phyloP scores from a whole-genome alignment of 129 eudicot species.

The Sambucus nigra region DNA sequence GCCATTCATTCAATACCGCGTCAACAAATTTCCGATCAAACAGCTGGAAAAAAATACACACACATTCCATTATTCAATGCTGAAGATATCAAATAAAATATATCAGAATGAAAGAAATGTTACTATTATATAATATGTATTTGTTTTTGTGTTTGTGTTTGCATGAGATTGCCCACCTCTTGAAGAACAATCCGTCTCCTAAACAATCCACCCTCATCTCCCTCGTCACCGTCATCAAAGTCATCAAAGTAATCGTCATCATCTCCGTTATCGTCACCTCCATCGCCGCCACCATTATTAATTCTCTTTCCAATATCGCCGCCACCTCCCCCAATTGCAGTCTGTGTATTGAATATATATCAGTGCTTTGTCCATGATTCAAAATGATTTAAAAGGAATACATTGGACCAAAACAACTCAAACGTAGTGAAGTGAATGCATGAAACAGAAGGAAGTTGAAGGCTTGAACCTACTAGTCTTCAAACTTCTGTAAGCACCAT shows the following conservation, averaged over 20 bases:
- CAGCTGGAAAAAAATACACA: slow-evolving; percentile 36
- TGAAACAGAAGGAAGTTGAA: too few relatives aligned
- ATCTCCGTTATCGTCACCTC: slow-evolving; percentile 91
- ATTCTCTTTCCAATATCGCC: slow-evolving; percentile 80
- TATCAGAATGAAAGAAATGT: neutral
- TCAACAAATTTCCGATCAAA: slow-evolving; percentile 85
- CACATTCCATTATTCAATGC: neutral
- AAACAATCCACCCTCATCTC: slow-evolving; percentile 91
- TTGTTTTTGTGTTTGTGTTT: neutral
- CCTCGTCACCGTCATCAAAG: slow-evolving; percentile 93
- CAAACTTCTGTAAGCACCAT: neutral
- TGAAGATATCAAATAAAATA: slow-evolving; percentile 2
- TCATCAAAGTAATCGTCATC: slow-evolving; percentile 97
- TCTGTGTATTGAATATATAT: slow-evolving; percentile 29
- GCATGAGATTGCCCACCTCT: slow-evolving; percentile 34
- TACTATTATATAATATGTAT: neutral
- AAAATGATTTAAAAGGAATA: neutral
- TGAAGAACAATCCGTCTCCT: slow-evolving; percentile 73
- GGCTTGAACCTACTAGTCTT: too few relatives aligned
- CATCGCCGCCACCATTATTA: slow-evolving; percentile 89
- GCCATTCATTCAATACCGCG: slow-evolving; percentile 95
- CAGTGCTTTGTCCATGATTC: slow-evolving; percentile 2
- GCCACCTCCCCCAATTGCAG: slow-evolving; percentile 83
- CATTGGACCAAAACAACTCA: neutral
- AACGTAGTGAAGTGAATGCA: neutral